Evolutionary conservation across 179 eudicot species (phyloP).

Genomic region (Beta corolliflora): DNA sequence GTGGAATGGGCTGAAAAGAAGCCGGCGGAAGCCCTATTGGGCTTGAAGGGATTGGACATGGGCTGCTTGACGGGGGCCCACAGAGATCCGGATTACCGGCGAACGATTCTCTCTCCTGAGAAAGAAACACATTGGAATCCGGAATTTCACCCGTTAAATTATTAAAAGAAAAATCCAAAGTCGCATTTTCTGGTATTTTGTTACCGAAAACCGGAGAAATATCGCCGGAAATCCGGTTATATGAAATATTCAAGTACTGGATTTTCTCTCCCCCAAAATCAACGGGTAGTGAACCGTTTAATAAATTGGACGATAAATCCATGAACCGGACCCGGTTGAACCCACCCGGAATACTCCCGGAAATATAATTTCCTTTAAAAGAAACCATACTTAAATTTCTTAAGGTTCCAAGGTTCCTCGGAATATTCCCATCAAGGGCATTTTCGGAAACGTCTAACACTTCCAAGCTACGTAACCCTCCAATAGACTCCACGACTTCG

Average conservation of each 20-base stretch:
- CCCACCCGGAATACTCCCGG: conserved; percentile 54
- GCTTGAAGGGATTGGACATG: conserved; percentile 53
- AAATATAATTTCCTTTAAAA: conserved; percentile 53
- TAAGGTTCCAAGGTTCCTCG: conserved; percentile 47
- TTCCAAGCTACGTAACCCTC: conserved; percentile 40
- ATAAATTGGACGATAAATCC: conserved; percentile 69
- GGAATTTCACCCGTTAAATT: conserved; percentile 75
- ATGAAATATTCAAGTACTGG: conserved; percentile 52
- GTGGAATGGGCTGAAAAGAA: conserved; percentile 43
- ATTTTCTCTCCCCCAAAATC: conserved; percentile 50
- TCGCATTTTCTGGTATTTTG: conserved; percentile 54
- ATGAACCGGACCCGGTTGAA: conserved; percentile 46
- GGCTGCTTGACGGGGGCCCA: conserved; percentile 53
- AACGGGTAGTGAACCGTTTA: conserved; percentile 68
- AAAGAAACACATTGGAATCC: conserved; percentile 38
- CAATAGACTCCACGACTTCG: conserved; percentile 48
- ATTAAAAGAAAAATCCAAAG: conserved; percentile 71
- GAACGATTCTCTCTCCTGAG: conserved; percentile 48
- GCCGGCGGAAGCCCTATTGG: conserved; percentile 40
- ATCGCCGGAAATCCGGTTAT: conserved; percentile 62
- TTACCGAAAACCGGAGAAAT: conserved; percentile 57
- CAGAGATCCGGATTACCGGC: conserved; percentile 68
- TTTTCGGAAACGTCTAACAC: conserved; percentile 61
- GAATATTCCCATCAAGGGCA: conserved; percentile 60
- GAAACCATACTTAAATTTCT: conserved; percentile 53